Conservation (phyloP, 2,329 filamentous ascomycete species). For the Rhinocladiella similis region DNA sequence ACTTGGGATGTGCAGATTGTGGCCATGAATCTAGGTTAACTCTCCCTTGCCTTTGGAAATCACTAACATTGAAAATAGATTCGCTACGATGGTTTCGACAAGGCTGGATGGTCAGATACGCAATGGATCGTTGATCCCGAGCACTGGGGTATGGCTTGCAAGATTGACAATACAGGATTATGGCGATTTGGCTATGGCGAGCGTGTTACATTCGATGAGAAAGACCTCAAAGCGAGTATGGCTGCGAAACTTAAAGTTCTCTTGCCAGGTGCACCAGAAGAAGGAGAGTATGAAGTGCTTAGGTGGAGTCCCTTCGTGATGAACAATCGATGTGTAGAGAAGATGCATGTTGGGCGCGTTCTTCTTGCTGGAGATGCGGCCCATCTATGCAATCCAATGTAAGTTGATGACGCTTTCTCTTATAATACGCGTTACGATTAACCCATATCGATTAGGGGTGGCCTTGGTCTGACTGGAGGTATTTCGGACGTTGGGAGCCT, state of each 20-base stretch:
- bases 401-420: not conserved
- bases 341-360: conserved; percentile 57
- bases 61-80: not conserved
- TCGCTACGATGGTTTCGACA: conserved; percentile 15
- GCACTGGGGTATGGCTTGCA: conserved; percentile 64
- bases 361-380: conserved; percentile 62
- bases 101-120: conserved; percentile 8
- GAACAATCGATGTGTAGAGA: conserved; percentile 60
- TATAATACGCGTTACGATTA: too few relatives aligned
- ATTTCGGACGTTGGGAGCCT: conserved; percentile 39
- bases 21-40: conserved; percentile 7
- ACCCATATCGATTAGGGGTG: conserved; percentile 43
- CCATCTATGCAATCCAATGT: conserved; percentile 38
- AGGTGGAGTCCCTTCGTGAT: conserved; percentile 61
- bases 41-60: not conserved
- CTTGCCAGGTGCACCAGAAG: conserved; percentile 59
- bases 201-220: conserved; percentile 49
- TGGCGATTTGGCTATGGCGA: conserved; percentile 67
- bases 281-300: conserved; percentile 57
- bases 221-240: conserved; percentile 57
- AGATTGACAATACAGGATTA: conserved; percentile 57
- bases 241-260: conserved; percentile 57
- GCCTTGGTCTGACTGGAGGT: conserved; percentile 62
- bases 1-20: conserved; percentile 14
- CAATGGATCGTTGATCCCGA: conserved; percentile 61